Conservation (phyloP, 176 grass and related monocot genomes). For the Ananas comosus region DNA sequence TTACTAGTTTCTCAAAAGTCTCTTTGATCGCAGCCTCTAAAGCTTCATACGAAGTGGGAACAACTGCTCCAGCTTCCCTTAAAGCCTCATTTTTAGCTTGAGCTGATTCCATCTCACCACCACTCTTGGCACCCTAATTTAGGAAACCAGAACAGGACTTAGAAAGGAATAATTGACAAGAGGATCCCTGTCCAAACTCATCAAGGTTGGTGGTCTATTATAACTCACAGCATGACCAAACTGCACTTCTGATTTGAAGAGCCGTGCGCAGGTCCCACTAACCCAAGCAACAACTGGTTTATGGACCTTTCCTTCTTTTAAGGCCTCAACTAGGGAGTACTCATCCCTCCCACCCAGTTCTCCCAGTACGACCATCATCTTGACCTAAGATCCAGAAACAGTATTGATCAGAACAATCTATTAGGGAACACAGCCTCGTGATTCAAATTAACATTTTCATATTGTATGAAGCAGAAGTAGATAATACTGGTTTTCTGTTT, state of each 20-base stretch:
- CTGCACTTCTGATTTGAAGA: constrained; percentile 99
- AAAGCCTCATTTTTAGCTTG: constrained; percentile 92
- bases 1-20: constrained; percentile 85
- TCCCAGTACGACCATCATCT: constrained; percentile 98
- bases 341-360: constrained; percentile 94
- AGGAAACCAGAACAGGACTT: constrained; percentile 14
- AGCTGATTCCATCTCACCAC: constrained; percentile 94
- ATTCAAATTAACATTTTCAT: neutral
- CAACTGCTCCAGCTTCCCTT: constrained; percentile 85
- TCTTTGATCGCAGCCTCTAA: constrained; percentile 79
- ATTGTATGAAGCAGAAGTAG: neutral
- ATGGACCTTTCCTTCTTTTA: constrained; percentile 94
- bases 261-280: constrained; percentile 80
- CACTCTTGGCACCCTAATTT: constrained; percentile 89
- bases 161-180: constrained; percentile 1
- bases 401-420: neutral
- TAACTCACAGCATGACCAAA: constrained; percentile 95
- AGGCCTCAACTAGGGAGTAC: constrained; percentile 90
- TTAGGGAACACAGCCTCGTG: neutral
- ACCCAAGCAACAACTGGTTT: constrained; percentile 99
- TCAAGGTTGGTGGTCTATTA: neutral
- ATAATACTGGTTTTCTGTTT: neutral
- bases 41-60: constrained; percentile 96
- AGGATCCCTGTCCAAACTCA: neutral
- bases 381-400: constrained; percentile 55